These are phyloP conservation scores for Neurospora sp. DNA, from an alignment of 495 filamentous ascomycete species.

Conservation along the genomic window DNA sequence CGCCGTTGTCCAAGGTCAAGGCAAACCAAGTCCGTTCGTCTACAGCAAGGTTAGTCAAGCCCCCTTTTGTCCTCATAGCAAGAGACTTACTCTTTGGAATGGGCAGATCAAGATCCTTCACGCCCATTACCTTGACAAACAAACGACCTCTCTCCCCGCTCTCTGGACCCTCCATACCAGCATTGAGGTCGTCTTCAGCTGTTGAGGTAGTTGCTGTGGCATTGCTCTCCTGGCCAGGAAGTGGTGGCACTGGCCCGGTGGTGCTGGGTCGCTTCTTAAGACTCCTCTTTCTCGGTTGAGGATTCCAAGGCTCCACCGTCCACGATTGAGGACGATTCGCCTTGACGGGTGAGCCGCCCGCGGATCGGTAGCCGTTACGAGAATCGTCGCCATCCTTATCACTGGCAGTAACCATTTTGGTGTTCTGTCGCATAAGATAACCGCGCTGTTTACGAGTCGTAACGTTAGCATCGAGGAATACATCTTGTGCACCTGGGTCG, in stretches of 20 bases:
- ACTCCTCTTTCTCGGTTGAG: conserved; percentile 54
- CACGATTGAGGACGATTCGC: conserved; percentile 66
- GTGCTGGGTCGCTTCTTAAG: conserved; percentile 48
- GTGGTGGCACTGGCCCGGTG: conserved; percentile 56
- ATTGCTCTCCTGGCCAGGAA: conserved; percentile 83
- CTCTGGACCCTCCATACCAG: conserved; percentile 53
- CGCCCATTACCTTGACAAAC: conserved; percentile 94
- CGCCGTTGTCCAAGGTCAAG: conserved; percentile 89
- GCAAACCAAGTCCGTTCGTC: conserved; percentile 88
- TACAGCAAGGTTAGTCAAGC: conserved; percentile 28
- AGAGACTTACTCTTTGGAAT: conserved; percentile 68
- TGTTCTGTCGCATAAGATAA: conserved; percentile 97
- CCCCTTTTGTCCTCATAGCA: neutral
- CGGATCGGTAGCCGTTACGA: conserved; percentile 47
- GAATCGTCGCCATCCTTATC: conserved; percentile 45
- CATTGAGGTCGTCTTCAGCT: conserved; percentile 46
- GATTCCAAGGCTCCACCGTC: conserved; percentile 97
- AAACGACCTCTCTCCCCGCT: conserved; percentile 82
- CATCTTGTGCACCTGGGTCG: neutral
- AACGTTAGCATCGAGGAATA: conserved; percentile 45
- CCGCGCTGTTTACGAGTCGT: conserved; percentile 65
- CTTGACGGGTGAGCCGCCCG: conserved; percentile 65
- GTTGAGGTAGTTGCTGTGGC: conserved; percentile 48
- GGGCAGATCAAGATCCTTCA: conserved; percentile 89
- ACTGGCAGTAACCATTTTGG: conserved; percentile 89